Evolutionary conservation across 2,329 filamentous ascomycete species (phyloP).

Genomic region (Daldinia sp.): DNA sequence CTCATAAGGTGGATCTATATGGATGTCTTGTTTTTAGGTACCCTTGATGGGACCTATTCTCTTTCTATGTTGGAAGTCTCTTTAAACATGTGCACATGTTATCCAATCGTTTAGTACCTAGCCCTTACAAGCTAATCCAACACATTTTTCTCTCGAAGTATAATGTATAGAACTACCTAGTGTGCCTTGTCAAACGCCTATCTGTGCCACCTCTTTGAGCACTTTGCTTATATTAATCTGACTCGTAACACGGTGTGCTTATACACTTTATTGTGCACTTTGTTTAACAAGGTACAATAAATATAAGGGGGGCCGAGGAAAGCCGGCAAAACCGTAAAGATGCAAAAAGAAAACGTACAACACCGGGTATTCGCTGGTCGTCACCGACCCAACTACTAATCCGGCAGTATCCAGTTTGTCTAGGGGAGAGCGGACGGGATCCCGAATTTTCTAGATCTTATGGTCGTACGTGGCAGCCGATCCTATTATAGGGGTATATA

Average conservation of each 20-base stretch:
- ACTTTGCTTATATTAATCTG: background rate
- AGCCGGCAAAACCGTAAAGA: background rate
- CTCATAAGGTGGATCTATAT: background rate
- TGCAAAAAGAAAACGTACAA: conserved; percentile 3
- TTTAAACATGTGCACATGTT: conserved; percentile 11
- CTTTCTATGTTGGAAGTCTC: background rate
- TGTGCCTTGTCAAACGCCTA: background rate
- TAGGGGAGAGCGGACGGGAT: conserved; percentile 8
- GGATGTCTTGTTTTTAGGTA: background rate
- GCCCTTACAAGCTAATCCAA: background rate
- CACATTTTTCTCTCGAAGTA: background rate
- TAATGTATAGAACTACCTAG: background rate
- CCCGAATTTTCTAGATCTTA: conserved; percentile 5
- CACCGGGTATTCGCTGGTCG: conserved; percentile 8
- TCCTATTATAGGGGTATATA: background rate
- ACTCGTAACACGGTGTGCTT: too few species aligned
- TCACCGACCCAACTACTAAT: conserved; percentile 12
- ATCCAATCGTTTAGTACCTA: background rate
- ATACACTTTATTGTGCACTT: background rate
- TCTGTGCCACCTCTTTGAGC: background rate
- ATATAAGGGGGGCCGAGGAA: background rate
- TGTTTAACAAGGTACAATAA: background rate
- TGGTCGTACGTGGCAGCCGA: background rate
- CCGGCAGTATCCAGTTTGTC: background rate
- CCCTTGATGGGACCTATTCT: conserved; percentile 3